Percentiles rank a stretch among this genome's conserved stretches.
Conservation (phyloP, 1,139 yeast genomes). For the Debaryomycetaceae sp. region DNA sequence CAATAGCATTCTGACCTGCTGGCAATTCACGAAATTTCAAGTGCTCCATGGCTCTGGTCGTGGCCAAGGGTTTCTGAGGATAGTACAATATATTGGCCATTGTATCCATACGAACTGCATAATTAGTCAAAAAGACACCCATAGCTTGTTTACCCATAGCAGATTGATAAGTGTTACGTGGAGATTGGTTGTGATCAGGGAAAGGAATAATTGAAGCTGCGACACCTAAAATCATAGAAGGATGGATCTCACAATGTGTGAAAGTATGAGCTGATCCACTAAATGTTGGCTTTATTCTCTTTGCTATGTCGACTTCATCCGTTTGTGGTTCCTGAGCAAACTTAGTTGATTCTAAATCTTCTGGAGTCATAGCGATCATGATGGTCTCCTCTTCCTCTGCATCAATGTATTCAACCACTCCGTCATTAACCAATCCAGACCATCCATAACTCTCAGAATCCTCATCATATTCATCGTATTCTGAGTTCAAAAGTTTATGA, state of each 20-base stretch:
- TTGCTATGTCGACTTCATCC: constrained; percentile 68
- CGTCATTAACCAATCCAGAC: constrained; percentile 79
- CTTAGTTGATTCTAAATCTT: constrained; percentile 76
- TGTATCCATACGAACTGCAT: constrained; percentile 97
- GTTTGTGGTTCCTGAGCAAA: constrained; percentile 46
- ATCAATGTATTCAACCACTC: constrained; percentile 90
- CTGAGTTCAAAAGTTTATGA: constrained; percentile 63
- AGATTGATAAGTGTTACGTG: constrained; percentile 98
- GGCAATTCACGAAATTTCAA: constrained; percentile 96
- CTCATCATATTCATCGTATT: constrained; percentile 55
- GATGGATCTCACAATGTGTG: constrained; percentile 99
- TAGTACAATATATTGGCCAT: constrained; percentile 97
- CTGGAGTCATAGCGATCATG: constrained; percentile 98
- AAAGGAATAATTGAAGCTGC: constrained; percentile 98
- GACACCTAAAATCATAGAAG: constrained; percentile 97
- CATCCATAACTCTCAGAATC: constrained; percentile 70
- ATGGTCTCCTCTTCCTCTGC: constrained; percentile 98
- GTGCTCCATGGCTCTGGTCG: constrained; percentile 98
- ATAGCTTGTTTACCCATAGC: constrained; percentile 99
- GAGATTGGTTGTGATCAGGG: constrained; percentile 99
- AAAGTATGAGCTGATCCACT: constrained; percentile 74
- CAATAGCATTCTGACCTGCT: constrained; percentile 98
- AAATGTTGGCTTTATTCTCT: constrained; percentile 74
- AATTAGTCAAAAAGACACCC: constrained; percentile 98
- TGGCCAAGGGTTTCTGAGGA: constrained; percentile 98